A percentile compares a stretch with the other conserved stretches of the same genome.
Conservation (phyloP, 495 filamentous ascomycete species). For the Astrocystis sublimbata region DNA sequence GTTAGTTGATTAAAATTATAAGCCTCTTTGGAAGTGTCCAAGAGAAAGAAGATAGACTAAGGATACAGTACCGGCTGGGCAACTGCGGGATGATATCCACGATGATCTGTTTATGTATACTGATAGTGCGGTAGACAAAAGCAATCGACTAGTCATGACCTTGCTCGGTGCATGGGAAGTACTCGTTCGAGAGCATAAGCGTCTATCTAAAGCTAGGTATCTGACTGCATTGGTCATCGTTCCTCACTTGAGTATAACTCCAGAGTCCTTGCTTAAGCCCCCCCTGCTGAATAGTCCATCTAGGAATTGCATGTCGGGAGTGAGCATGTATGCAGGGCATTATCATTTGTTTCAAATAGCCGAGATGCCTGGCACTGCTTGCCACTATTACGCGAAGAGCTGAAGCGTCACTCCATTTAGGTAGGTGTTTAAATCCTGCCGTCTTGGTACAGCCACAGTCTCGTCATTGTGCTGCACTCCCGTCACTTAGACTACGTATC, state of each 20-base stretch:
- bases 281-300: neutral
- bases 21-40: neutral
- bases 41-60: neutral
- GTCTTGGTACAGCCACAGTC: neutral
- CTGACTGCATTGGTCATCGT: slow-evolving; percentile 5
- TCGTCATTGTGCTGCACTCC: neutral
- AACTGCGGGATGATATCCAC: neutral
- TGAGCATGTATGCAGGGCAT: slow-evolving; percentile 1
- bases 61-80: neutral
- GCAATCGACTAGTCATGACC: neutral
- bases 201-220: slow-evolving; percentile 9
- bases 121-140: neutral
- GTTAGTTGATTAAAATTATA: neutral
- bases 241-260: slow-evolving; percentile 1
- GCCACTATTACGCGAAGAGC: neutral
- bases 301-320: neutral
- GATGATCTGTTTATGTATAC: neutral
- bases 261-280: neutral
- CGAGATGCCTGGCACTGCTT: neutral
- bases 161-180: neutral
- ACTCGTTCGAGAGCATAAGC: neutral
- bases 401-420: slow-evolving; percentile 2
- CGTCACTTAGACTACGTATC: neutral
- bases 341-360: slow-evolving; percentile 1
- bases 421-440: neutral